phyloP scores from a whole-genome alignment of 2,329 filamentous ascomycete species.

The Ascochyta lentis region DNA sequence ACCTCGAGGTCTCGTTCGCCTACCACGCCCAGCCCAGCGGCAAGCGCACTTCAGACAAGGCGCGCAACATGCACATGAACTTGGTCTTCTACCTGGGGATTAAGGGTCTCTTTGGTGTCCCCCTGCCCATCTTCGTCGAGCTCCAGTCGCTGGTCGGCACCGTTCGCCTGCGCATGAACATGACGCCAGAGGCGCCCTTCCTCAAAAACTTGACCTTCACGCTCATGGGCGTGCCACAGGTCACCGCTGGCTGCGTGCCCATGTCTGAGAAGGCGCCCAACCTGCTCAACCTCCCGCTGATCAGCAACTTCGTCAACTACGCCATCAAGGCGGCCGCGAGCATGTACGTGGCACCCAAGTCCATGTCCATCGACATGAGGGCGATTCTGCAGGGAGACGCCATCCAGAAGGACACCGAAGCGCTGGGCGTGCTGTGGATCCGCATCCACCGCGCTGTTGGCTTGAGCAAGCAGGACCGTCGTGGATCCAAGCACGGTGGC shows the following conservation, averaged over 20 bases:
- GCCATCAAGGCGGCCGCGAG: conserved; percentile 85
- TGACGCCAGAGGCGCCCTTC: conserved; percentile 91
- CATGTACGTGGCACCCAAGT: conserved; percentile 93
- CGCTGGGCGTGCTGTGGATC: conserved; percentile 89
- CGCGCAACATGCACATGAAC: conserved; percentile 96
- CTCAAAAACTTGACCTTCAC: conserved; percentile 92
- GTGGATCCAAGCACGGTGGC: conserved; percentile 83
- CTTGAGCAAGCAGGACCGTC: conserved; percentile 87
- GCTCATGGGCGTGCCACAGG: conserved; percentile 90
- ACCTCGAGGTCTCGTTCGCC: conserved; percentile 86
- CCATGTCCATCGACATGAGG: conserved; percentile 87
- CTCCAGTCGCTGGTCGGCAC: conserved; percentile 91
- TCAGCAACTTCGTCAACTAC: conserved; percentile 97
- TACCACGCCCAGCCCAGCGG: conserved; percentile 85
- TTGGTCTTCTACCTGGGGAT: conserved; percentile 92
- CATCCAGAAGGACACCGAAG: conserved; percentile 86
- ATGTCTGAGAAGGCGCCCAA: conserved; percentile 93
- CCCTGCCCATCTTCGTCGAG: conserved; percentile 87
- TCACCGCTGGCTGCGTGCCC: conserved; percentile 86
- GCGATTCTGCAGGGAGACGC: conserved; percentile 91
- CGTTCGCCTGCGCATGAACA: conserved; percentile 78
- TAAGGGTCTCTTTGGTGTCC: conserved; percentile 86
- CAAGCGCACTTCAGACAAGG: conserved; percentile 76
- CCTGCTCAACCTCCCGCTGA: conserved; percentile 86
- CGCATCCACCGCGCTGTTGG: conserved; percentile 87